Evolutionary conservation across 2,329 filamentous ascomycete genomes (phyloP).

Genomic region (Aureobasidium leucospermi): DNA sequence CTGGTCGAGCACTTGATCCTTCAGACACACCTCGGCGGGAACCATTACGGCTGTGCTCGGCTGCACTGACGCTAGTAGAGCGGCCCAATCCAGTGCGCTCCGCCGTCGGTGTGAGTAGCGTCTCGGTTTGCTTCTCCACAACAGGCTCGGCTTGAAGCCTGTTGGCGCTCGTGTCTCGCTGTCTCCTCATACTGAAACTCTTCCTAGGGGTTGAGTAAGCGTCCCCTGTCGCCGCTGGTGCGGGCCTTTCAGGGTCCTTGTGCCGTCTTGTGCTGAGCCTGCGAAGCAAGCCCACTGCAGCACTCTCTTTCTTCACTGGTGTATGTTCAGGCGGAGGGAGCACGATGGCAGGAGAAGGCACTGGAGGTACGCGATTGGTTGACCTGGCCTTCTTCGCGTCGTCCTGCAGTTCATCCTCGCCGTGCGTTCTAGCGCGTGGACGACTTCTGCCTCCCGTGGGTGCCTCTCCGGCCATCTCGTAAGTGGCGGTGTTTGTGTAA

Average conservation of each 20-base stretch:
- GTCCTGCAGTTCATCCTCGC: constrained; percentile 82
- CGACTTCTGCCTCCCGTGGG: constrained; percentile 76
- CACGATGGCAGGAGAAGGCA: constrained; percentile 36
- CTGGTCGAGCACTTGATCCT: constrained; percentile 29
- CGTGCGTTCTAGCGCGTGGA: constrained; percentile 83
- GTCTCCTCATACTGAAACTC: constrained; percentile 75
- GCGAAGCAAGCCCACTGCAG: constrained; percentile 74
- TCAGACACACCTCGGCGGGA: constrained; percentile 50
- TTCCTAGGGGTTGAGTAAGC: constrained; percentile 61
- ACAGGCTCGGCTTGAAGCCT: constrained; percentile 50
- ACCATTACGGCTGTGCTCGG: constrained; percentile 43
- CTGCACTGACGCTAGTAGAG: constrained; percentile 87
- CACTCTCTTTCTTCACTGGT: constrained; percentile 73
- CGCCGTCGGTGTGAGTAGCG: constrained; percentile 61
- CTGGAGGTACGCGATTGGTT: constrained; percentile 49
- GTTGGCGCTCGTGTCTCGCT: constrained; percentile 39
- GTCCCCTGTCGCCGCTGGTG: constrained; percentile 70
- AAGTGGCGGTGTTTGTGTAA: constrained; percentile 76
- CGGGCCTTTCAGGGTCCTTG: constrained; percentile 50
- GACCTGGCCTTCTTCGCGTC: constrained; percentile 55
- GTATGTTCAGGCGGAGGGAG: constrained; percentile 35
- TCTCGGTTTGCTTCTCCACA: constrained; percentile 67
- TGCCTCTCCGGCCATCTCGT: constrained; percentile 84
- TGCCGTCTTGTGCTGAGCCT: constrained; percentile 84
- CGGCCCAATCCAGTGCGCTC: constrained; percentile 65